A percentile compares a stretch with the other conserved stretches of the same genome.
Conservation (phyloP, 2,329 filamentous ascomycete species). For the Xylariales sp. region DNA sequence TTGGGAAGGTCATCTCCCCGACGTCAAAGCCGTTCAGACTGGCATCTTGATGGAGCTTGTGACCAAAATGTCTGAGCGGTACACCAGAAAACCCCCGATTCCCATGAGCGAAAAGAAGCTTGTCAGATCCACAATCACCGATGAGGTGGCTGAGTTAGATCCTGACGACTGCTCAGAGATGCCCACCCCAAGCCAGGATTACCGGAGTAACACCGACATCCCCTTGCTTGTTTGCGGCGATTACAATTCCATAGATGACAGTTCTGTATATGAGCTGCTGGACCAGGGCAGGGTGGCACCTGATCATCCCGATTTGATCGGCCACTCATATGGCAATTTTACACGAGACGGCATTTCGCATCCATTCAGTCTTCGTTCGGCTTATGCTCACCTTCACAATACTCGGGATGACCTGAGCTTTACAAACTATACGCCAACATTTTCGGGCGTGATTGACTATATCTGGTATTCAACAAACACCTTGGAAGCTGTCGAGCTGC, state of each 20-base stretch:
- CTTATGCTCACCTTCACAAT: conserved; percentile 78
- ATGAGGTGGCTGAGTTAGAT: conserved; percentile 40
- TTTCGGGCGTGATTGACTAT: conserved; percentile 89
- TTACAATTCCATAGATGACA: conserved; percentile 86
- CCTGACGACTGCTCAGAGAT: conserved; percentile 55
- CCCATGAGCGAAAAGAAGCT: conserved; percentile 72
- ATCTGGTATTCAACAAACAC: conserved; percentile 96
- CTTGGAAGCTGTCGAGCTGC: conserved; percentile 74
- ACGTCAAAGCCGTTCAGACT: conserved; percentile 95
- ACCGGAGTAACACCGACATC: conserved; percentile 79
- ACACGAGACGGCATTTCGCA: conserved; percentile 89
- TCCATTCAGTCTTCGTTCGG: conserved; percentile 88
- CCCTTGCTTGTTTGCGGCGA: conserved; percentile 90
- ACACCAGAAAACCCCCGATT: conserved; percentile 66
- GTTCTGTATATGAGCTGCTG: conserved; percentile 87
- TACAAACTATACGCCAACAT: conserved; percentile 96
- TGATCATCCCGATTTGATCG: conserved; percentile 74
- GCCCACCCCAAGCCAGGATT: conserved; percentile 76
- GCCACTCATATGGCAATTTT: conserved; percentile 86
- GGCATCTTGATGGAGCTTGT: conserved; percentile 93
- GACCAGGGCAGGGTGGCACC: conserved; percentile 73
- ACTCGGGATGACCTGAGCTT: conserved; percentile 82
- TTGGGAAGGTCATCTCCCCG: conserved; percentile 86
- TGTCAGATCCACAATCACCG: conserved; percentile 40
- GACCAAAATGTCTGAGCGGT: conserved; percentile 79